Evolutionary conservation across 2,329 filamentous ascomycete species (phyloP).

Genomic region (Cytospora chrysosperma): DNA sequence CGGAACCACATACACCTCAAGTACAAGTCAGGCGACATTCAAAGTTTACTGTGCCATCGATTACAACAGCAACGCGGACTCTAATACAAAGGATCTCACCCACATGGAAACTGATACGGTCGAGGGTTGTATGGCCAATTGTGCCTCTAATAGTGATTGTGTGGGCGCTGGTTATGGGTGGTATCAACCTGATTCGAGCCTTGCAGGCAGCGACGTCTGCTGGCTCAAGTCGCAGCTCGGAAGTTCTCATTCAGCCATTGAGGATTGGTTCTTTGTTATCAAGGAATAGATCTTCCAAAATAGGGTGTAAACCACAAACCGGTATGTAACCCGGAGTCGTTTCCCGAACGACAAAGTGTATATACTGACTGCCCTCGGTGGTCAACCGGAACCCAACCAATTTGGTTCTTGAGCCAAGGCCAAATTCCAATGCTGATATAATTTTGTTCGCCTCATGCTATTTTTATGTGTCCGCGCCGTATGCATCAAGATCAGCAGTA

Average conservation of each 20-base stretch:
- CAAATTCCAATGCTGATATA: no score
- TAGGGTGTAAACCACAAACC: no score
- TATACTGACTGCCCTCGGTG: no score
- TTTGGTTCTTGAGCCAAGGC: no score
- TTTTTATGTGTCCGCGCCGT: no score
- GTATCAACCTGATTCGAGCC: conserved; percentile 8
- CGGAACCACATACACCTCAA: conserved; percentile 2
- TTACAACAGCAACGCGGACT: conserved; percentile 2
- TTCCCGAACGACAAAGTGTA: no score
- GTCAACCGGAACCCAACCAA: no score
- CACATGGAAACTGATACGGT: neutral
- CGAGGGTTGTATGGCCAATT: conserved; percentile 6
- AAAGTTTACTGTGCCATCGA: conserved; percentile 1
- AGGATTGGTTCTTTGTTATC: conserved; percentile 3
- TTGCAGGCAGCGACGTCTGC: neutral
- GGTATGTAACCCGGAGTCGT: no score
- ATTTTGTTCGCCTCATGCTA: no score
- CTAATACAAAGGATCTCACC: neutral
- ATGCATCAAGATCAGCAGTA: neutral
- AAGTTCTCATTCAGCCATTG: neutral
- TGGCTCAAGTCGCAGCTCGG: conserved; percentile 12
- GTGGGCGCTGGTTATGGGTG: conserved; percentile 10
- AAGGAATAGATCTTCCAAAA: conserved; percentile 1
- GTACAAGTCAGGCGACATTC: neutral
- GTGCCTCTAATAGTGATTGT: neutral